Evolutionary conservation across 805 yeast species (phyloP), one percentile per base, ranked within the genome.

Genomic region (Wickerhamiella azymoides): DNA sequence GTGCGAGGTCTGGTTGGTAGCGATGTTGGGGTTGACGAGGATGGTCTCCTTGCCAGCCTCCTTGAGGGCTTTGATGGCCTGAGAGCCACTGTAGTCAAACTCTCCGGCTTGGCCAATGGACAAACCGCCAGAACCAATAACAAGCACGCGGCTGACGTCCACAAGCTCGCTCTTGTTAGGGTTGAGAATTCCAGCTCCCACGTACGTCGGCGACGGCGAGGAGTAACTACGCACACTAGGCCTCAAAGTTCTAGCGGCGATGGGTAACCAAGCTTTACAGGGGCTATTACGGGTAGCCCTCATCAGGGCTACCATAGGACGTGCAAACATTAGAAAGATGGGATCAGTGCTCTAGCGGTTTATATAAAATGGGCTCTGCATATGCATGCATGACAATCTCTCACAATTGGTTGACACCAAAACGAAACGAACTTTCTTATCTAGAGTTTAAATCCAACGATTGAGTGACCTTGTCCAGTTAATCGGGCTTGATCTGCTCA

Each of bases 41-140:
- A 88, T 82, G 6, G 95, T 78, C 59, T 75, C 63, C 63, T 84
- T 88, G 65, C 83, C 74, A 47, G 94, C 93, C 68, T 88, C 97
- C 60, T 75, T 83, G 59, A 88, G 69, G 10, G 97, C 97, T 66
- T 88, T 88, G 64, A 88, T 89, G 43, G 97, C 97, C 68, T 88
- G 97, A 19, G 96, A 88, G 48, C 97, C 64, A 46, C 94, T 81
- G 65, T 89, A 89, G 66, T 89, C 97, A 58, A 89, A 89, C 68
- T 89, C 97, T 58, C 97, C 97, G 44, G 97, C 97, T 68, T 89
- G 97, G 50, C 97, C 97, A 62, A 89, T 89, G 45, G 95, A 83
- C 47, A 89, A 71, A 45, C 97, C 98, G 59, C 98, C 98, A 7
- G 97, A 89, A 10, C 98, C 98, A 60, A 89, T 83, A 45, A 89